Percentiles rank a stretch among this genome's conserved stretches.
Evolutionary conservation across 805 yeast genomes (phyloP).

Genomic region (Wickerhamomyces alni): DNA sequence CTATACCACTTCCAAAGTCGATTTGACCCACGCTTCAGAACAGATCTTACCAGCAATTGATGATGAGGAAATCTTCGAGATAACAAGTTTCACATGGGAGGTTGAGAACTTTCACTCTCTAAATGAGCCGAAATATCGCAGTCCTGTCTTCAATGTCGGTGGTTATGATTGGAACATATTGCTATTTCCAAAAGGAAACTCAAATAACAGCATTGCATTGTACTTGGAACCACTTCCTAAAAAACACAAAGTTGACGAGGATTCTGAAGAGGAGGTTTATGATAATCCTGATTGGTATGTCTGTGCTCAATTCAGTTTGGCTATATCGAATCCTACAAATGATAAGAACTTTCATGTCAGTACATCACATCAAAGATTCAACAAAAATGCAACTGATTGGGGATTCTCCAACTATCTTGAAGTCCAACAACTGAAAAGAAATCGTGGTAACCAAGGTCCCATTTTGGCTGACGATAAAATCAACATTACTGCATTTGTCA

Average conservation of each 20-base stretch:
- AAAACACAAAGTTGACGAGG: slow-evolving; percentile 18
- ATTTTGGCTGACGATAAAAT: slow-evolving; percentile 46
- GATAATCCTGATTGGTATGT: slow-evolving; percentile 64
- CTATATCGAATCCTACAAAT: slow-evolving; percentile 74
- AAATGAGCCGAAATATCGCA: slow-evolving; percentile 22
- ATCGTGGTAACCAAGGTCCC: slow-evolving; percentile 28
- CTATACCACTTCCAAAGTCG: slow-evolving; percentile 5
- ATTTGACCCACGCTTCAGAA: slow-evolving; percentile 13
- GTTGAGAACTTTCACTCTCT: slow-evolving; percentile 26
- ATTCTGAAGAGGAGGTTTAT: slow-evolving; percentile 24
- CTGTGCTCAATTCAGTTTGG: slow-evolving; percentile 89
- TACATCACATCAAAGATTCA: slow-evolving; percentile 75
- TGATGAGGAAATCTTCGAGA: slow-evolving; percentile 26
- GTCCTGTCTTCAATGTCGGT: slow-evolving; percentile 51
- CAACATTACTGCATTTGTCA: slow-evolving; percentile 71
- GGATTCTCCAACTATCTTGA: slow-evolving; percentile 83
- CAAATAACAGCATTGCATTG: slow-evolving; percentile 54
- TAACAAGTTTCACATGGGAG: slow-evolving; percentile 34
- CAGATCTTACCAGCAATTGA: slow-evolving; percentile 19
- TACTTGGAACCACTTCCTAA: slow-evolving; percentile 68
- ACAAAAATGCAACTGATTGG: slow-evolving; percentile 82
- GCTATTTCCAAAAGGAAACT: slow-evolving; percentile 73
- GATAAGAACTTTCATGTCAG: slow-evolving; percentile 55
- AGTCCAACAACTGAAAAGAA: slow-evolving; percentile 26
- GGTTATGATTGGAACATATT: slow-evolving; percentile 63